Percentiles rank a stretch among this genome's conserved stretches.
Evolutionary conservation across 768 basidiomycete species (phyloP).

Genomic region (Pleurotus tuoliensis): DNA sequence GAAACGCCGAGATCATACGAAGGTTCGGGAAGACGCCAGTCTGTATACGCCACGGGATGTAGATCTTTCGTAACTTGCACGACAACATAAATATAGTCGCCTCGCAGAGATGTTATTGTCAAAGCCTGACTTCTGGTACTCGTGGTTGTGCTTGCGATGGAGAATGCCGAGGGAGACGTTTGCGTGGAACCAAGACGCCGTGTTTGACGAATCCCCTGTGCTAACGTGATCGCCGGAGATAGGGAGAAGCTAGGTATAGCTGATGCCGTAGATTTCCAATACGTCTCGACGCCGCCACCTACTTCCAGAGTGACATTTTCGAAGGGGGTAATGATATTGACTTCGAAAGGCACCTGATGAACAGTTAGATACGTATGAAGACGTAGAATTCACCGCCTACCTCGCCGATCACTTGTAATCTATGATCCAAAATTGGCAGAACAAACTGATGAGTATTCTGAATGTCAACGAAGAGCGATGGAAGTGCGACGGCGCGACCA

Average conservation of each 20-base stretch:
- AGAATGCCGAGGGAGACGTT: conserved; percentile 68
- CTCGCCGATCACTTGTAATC: conserved; percentile 92
- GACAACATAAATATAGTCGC: conserved; percentile 81
- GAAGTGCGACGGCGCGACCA: conserved; percentile 84
- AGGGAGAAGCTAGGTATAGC: conserved; percentile 35
- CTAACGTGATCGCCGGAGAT: conserved; percentile 32
- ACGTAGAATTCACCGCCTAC: conserved; percentile 33
- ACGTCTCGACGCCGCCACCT: conserved; percentile 93
- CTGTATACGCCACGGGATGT: conserved; percentile 80
- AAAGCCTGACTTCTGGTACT: conserved; percentile 51
- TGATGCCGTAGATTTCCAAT: conserved; percentile 87
- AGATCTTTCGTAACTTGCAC: conserved; percentile 92
- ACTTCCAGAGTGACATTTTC: conserved; percentile 90
- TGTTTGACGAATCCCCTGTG: conserved; percentile 31
- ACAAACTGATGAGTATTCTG: conserved; percentile 51
- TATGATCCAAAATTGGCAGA: conserved; percentile 86
- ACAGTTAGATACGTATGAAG: conserved; percentile 10
- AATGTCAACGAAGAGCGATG: conserved; percentile 62
- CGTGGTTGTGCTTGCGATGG: conserved; percentile 38
- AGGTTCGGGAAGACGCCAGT: conserved; percentile 71
- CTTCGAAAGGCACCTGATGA: conserved; percentile 78
- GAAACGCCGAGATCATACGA: conserved; percentile 76
- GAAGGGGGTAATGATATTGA: conserved; percentile 85
- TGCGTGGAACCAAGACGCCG: conserved; percentile 52
- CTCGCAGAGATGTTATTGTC: conserved; percentile 86